Evolutionary conservation across 805 yeast species (phyloP).

Genomic region (Starmerella vaccinii): DNA sequence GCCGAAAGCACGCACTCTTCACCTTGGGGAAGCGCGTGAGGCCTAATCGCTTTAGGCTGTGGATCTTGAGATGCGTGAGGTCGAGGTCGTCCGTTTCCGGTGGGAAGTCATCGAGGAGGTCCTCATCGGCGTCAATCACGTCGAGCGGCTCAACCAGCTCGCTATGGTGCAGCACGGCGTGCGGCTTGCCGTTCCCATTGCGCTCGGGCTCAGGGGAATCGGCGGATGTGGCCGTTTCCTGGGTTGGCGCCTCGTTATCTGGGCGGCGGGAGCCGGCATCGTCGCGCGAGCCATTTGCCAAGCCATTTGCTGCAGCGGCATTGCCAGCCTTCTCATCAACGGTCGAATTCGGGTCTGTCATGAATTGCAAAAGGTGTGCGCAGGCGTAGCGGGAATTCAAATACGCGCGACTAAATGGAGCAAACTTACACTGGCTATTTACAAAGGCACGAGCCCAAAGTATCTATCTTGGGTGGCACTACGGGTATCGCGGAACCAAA

Average conservation of each 20-base stretch:
- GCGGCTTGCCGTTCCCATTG: constrained; percentile 1
- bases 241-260: too few species aligned
- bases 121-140: constrained; percentile 47
- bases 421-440: too few species aligned
- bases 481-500: neutral
- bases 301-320: too few species aligned
- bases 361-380: too few species aligned
- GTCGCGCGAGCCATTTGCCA: too few species aligned
- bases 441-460: too few species aligned
- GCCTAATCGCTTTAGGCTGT: constrained; percentile 40
- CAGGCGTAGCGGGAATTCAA: too few species aligned
- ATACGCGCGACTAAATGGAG: too few species aligned
- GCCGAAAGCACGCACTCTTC: constrained; percentile 62
- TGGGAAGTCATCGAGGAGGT: constrained; percentile 41
- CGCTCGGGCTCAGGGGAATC: neutral
- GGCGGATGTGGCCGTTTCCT: neutral
- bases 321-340: too few species aligned
- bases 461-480: too few species aligned
- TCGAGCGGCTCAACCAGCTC: constrained; percentile 28
- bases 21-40: constrained; percentile 42
- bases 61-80: constrained; percentile 48
- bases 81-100: constrained; percentile 44
- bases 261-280: too few species aligned
- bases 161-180: constrained; percentile 6
- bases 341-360: too few species aligned